Base-by-base conservation (phyloP, 805 yeast genomes). In the Starmerella apis region DNA sequence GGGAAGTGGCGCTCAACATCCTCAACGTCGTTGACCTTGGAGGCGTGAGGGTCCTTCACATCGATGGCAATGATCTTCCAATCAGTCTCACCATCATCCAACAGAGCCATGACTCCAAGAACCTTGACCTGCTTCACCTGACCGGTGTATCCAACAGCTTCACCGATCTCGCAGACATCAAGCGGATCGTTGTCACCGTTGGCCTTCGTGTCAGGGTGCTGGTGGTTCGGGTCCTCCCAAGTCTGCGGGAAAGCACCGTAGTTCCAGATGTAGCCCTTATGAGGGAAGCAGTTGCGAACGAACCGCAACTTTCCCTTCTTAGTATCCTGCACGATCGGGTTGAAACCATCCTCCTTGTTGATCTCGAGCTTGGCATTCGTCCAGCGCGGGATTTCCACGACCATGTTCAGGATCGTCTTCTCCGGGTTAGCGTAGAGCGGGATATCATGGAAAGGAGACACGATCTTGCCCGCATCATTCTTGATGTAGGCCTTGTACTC, bases 231-330 rank as follows among this genome's bases (percentile, higher is more conserved):
- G 63, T 92, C 94, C 68, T 90, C 98, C 97, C 97, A 90, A 3
- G 97, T 90, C 70, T 90, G 96, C 59, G 97, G 97, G 78, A 90
- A 83, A 45, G 96, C 96, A 68, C 97, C 98, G 68, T 90, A 90
- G 75, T 92, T 92, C 75, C 87, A 95, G 61, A 90, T 90, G 76
- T 92, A 90, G 62, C 98, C 98, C 69, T 92, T 94, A 75, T 85
- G 95, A 48, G 98, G 98, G 86, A 90, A 90, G 69, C 94, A 80
- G 79, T 92, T 92, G 74, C 95, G 82, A 53, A 92, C 97, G 62
- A 82, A 92, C 73, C 97, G 81, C 64, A 87, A 79, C 70, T 86
- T 83, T 60, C 96, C 97, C 77, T 92, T 90, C 76, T 92, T 92
- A 65, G 94, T 85, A 71, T 92, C 98, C 75, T 92, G 98, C 55